Conservation (phyloP, 306 rosid species). For the Carpinus fangiana region DNA sequence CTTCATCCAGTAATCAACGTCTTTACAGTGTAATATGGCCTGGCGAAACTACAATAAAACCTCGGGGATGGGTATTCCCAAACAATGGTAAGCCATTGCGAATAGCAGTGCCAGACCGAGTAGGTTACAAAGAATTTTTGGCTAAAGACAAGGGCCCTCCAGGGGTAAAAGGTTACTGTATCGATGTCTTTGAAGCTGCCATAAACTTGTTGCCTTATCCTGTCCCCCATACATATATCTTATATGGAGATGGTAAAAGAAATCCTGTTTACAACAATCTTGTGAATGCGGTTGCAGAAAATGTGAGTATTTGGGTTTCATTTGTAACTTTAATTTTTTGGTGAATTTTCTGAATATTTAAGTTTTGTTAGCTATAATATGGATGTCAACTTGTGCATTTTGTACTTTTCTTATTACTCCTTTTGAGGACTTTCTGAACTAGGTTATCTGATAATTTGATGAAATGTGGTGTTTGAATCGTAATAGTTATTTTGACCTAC, state of each 20-base stretch:
- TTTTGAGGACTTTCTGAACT: neutral
- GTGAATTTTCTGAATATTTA: neutral
- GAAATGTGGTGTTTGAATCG: conserved; percentile 11
- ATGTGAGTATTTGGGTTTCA: conserved; percentile 62
- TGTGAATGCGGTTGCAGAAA: conserved; percentile 53
- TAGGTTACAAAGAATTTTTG: conserved; percentile 59
- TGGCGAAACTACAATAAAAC: conserved; percentile 48
- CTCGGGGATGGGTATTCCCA: conserved; percentile 95
- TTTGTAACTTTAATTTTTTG: conserved; percentile 15
- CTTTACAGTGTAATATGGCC: conserved; percentile 78
- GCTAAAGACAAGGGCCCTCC: conserved; percentile 60
- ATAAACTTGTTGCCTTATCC: conserved; percentile 72
- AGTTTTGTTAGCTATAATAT: conserved; percentile 11
- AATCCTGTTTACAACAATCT: conserved; percentile 53
- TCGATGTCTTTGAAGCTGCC: conserved; percentile 89
- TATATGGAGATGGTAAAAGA: conserved; percentile 67
- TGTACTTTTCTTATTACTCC: neutral
- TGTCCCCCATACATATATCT: conserved; percentile 60
- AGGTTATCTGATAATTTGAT: conserved; percentile 14
- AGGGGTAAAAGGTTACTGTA: conserved; percentile 73
- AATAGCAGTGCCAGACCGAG: conserved; percentile 74
- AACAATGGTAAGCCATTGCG: conserved; percentile 82
- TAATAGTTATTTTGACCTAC: conserved; percentile 24
- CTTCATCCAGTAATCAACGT: conserved; percentile 38
- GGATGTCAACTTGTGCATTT: conserved; percentile 6